phyloP scores from a whole-genome alignment of 108 stramenopile species.

The Pelagomonas calceolata region DNA sequence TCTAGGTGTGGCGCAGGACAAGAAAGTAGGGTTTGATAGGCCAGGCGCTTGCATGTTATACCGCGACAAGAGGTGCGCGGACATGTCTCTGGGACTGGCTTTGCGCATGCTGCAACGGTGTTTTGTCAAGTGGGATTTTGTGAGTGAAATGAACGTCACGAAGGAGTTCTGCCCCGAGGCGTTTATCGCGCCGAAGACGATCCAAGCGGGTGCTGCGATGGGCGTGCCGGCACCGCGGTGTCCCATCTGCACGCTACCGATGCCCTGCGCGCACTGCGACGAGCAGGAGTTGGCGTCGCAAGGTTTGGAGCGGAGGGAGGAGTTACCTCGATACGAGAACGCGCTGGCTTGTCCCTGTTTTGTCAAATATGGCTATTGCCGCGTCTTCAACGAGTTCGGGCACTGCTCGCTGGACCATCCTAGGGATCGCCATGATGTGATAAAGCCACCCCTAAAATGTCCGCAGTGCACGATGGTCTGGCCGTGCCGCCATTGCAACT shows the following conservation, averaged over 20 bases:
- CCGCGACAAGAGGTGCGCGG: background rate
- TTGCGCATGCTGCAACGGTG: background rate
- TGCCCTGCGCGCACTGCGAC: background rate
- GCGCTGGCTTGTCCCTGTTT: background rate
- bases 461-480: constrained; percentile 4
- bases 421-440: background rate
- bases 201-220: background rate
- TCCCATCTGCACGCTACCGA: background rate
- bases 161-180: background rate
- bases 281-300: background rate
- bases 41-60: background rate
- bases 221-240: background rate
- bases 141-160: background rate
- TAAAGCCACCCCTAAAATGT: background rate
- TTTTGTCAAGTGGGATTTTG: background rate
- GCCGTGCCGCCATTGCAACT: constrained; percentile 5
- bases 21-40: background rate
- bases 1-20: background rate
- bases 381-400: constrained; percentile 1
- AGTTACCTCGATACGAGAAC: background rate
- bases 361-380: background rate
- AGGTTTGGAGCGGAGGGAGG: background rate
- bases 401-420: constrained; percentile 9
- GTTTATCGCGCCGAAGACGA: background rate
- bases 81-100: background rate